These are phyloP conservation scores for Daedalea quercina DNA, from an alignment of 768 basidiomycete genomes.

Conservation along the genomic window DNA sequence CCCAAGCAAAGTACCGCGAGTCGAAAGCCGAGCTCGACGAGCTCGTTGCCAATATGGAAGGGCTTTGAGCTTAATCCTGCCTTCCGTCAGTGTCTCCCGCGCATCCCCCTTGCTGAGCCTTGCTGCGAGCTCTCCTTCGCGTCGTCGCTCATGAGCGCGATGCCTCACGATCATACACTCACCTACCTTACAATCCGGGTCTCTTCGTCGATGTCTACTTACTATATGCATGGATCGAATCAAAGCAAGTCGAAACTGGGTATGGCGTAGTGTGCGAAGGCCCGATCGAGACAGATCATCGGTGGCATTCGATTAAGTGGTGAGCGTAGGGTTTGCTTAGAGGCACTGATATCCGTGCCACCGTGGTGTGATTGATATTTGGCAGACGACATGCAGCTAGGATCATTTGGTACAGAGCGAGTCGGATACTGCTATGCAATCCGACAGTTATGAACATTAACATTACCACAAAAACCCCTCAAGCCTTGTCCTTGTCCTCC, in stretches of 20 bases:
- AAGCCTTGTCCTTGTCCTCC: slow-evolving; percentile 32
- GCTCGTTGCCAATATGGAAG: slow-evolving; percentile 69
- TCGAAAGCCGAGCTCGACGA: slow-evolving; percentile 83
- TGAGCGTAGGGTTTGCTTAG: too few species aligned
- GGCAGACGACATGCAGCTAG: background rate
- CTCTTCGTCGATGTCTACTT: background rate
- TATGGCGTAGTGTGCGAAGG: background rate
- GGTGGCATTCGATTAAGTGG: background rate
- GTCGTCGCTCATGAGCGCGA: background rate
- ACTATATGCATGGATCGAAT: slow-evolving; percentile 2
- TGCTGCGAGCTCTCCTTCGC: background rate
- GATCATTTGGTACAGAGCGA: too few species aligned
- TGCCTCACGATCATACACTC: background rate
- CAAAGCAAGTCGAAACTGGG: background rate
- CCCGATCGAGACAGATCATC: background rate
- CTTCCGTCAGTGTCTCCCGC: background rate
- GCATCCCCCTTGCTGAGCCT: background rate
- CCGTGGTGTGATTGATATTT: too few species aligned
- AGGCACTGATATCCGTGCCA: too few species aligned
- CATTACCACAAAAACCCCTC: too few species aligned
- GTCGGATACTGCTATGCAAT: too few species aligned
- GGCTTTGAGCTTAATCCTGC: slow-evolving; percentile 15
- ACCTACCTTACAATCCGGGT: slow-evolving; percentile 1
- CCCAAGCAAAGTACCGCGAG: slow-evolving; percentile 57
- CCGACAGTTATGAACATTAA: too few species aligned